Conservation (phyloP, 345 rosid species). For the Jatropha curcas region DNA sequence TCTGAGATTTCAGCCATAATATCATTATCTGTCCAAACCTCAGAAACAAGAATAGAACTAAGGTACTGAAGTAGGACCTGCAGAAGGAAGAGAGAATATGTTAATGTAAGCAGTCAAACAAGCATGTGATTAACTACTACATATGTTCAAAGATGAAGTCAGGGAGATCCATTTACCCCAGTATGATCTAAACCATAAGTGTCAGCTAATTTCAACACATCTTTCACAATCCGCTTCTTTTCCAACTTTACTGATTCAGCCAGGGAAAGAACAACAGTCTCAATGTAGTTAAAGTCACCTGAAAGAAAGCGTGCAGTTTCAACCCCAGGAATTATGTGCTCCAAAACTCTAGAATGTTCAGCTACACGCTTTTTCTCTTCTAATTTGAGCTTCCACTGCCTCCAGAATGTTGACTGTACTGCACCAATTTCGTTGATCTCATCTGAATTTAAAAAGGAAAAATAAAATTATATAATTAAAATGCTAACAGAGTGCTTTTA, state of each 20-base stretch:
- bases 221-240: conserved; percentile 73
- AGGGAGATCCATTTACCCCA: conserved; percentile 50
- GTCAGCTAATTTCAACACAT: conserved; percentile 59
- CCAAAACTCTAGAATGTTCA: conserved; percentile 73
- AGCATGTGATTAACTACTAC: conserved; percentile 1
- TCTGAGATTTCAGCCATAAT: conserved; percentile 66
- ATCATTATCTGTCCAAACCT: conserved; percentile 78
- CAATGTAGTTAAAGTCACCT: conserved; percentile 65
- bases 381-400: conserved; percentile 89
- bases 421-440: conserved; percentile 70
- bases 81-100: background rate
- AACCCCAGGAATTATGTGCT: conserved; percentile 86
- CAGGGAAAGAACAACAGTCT: conserved; percentile 53
- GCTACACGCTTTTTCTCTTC: conserved; percentile 78
- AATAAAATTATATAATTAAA: conserved; percentile 9
- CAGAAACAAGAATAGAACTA: conserved; percentile 69
- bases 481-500: background rate
- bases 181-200: conserved; percentile 57
- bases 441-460: conserved; percentile 49
- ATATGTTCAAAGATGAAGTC: conserved; percentile 4
- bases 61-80: conserved; percentile 71
- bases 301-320: conserved; percentile 79
- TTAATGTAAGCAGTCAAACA: background rate
- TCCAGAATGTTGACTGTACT: conserved; percentile 91
- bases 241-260: conserved; percentile 66